Evolutionary conservation across 192 early-diverging fungal species (phyloP).

Genomic region (Backusella tuberculispora): DNA sequence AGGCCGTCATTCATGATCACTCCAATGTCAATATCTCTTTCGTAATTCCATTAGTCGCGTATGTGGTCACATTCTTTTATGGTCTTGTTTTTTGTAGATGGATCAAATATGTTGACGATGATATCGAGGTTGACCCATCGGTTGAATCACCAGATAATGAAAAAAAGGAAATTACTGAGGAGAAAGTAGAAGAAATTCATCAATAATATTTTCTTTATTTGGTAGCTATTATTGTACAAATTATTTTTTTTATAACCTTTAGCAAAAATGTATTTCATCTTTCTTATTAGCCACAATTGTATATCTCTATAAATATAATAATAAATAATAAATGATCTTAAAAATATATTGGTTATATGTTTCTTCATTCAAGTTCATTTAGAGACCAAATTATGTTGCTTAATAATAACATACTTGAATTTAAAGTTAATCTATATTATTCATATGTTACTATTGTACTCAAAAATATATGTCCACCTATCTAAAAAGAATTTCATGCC

Average conservation of each 20-base stretch:
- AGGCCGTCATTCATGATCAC: conserved; percentile 32
- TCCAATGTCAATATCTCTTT: conserved; percentile 27
- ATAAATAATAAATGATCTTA: conserved; percentile 4
- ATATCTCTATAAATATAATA: neutral
- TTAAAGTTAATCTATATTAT: neutral
- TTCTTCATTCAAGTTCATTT: neutral
- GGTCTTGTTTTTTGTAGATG: conserved; percentile 20
- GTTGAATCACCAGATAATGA: neutral
- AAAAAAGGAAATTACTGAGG: neutral
- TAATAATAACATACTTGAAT: neutral
- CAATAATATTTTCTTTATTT: neutral
- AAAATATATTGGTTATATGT: neutral
- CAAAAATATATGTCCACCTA: neutral
- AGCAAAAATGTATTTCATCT: neutral
- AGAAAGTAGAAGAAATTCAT: neutral
- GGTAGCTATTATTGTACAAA: conserved; percentile 1
- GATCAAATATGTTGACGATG: conserved; percentile 29
- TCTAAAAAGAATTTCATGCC: neutral
- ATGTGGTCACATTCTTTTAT: conserved; percentile 30
- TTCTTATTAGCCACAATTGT: conserved; percentile 1
- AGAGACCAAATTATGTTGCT: neutral
- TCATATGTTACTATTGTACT: neutral
- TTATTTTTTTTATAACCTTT: neutral
- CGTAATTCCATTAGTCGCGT: conserved; percentile 26
- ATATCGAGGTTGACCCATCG: neutral